phyloP scores from a whole-genome alignment of 2,329 filamentous ascomycete genomes.

The Neobulgaria alba region DNA sequence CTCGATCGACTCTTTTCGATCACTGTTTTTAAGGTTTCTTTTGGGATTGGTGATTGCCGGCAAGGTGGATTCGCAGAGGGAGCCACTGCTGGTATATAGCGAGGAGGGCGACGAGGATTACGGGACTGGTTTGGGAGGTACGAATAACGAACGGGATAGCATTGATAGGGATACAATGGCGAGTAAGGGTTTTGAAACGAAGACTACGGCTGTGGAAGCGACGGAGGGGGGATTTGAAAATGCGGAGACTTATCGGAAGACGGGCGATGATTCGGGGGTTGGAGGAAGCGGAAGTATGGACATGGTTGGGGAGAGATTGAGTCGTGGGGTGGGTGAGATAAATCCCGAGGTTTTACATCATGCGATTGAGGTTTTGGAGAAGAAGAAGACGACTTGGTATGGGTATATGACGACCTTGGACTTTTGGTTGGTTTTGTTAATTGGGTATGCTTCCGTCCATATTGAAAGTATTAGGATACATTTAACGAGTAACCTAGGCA shows the following conservation, averaged over 20 bases:
- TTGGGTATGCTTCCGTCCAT: conserved; percentile 48
- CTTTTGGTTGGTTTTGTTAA: conserved; percentile 74
- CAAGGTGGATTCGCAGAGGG: conserved; percentile 1
- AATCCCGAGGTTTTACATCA: conserved; percentile 21
- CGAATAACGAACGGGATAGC: background rate
- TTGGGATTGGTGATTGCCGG: too few relatives aligned
- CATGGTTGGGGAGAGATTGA: conserved; percentile 5
- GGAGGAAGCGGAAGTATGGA: conserved; percentile 12
- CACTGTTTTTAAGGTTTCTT: conserved; percentile 17
- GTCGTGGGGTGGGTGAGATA: conserved; percentile 9
- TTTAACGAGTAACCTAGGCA: conserved; percentile 41
- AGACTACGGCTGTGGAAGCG: conserved; percentile 14
- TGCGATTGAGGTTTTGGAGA: conserved; percentile 48
- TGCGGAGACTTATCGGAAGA: conserved; percentile 17
- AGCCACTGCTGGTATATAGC: conserved; percentile 25
- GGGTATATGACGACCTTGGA: conserved; percentile 75
- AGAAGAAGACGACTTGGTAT: conserved; percentile 49
- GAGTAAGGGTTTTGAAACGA: conserved; percentile 8
- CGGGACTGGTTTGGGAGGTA: conserved; percentile 6
- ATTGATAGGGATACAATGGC: conserved; percentile 7
- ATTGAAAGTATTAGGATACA: background rate
- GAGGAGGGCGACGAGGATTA: conserved; percentile 18
- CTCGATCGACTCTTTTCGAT: conserved; percentile 4
- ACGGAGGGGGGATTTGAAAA: conserved; percentile 8
- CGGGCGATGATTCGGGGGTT: conserved; percentile 17